Base-by-base conservation (phyloP, 208 protist species). In the Angomonas deanei region DNA sequence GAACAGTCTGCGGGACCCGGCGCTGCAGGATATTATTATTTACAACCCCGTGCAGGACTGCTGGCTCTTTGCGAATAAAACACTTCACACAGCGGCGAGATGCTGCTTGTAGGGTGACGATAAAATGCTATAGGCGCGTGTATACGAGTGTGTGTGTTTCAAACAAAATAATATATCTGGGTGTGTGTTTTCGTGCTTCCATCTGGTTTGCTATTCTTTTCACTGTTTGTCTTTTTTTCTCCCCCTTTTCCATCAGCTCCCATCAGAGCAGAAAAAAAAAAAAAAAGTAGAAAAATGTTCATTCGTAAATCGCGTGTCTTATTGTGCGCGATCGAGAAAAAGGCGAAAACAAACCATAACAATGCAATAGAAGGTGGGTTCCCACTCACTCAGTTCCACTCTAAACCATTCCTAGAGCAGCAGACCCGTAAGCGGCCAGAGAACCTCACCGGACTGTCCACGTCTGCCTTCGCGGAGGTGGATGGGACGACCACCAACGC, bases 31-130 rank as follows among this genome's bases (percentile, higher is more conserved):
- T 58, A 82, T 93, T 30, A 79, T 91, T 17, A 68, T 93, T 52
- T 93, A 91, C 78, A 91, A 93, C 48, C 76, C 87, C 2, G 76
- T 93, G 49, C 73, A 83, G 68, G 87, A 91, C 69, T 74, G 78
- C 42, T 91, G 87, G 87, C 72, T 88, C 32, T 91, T 93, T 53
- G 57, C 71, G 33, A 82, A 75, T 50, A 70, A 87, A 33, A 80
- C 87, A n/a, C 77, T 91, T 55, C 84, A 91, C 71, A 88, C 87
- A 23, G 87, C 87, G n/a, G 81, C 82, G 38, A 70, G 77, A 17
- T 89, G 84, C 68, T 79, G 82, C 46, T 30, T 87, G 48, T 88
- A 50, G 62, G 3, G 33, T 53, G n/a, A 4, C 24, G 49, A 19
- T 5, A 28, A 17, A n/a, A 57, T 15, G 15, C 3, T 24, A 57